Percentiles rank a stretch among this genome's conserved stretches.
Evolutionary conservation across 768 basidiomycete genomes (phyloP).

Genomic region (Boletus speciosus): DNA sequence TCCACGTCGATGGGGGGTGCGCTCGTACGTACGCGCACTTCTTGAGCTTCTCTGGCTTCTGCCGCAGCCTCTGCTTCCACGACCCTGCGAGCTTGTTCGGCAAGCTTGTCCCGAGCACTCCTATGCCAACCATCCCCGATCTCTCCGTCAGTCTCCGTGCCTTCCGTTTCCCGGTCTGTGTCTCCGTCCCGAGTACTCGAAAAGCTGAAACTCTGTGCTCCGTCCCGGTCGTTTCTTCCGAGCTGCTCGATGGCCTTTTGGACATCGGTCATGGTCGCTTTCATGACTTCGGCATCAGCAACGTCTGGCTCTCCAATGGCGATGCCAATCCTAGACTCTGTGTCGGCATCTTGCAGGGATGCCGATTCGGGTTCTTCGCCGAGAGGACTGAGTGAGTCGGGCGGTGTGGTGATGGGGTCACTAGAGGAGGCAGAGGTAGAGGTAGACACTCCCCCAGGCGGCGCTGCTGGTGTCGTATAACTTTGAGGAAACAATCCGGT

Average conservation of each 20-base stretch:
- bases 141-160: slow-evolving; percentile 47
- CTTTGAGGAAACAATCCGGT: slow-evolving; percentile 89
- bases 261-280: slow-evolving; percentile 85
- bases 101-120: slow-evolving; percentile 60
- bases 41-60: slow-evolving; percentile 53
- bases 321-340: slow-evolving; percentile 27
- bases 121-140: slow-evolving; percentile 66
- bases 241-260: slow-evolving; percentile 89
- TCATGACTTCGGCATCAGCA: slow-evolving; percentile 61
- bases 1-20: slow-evolving; percentile 72
- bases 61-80: slow-evolving; percentile 40
- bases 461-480: slow-evolving; percentile 69
- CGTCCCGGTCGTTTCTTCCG: slow-evolving; percentile 55
- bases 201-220: slow-evolving; percentile 72
- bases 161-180: slow-evolving; percentile 45
- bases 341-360: slow-evolving; percentile 26
- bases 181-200: slow-evolving; percentile 59
- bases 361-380: slow-evolving; percentile 46
- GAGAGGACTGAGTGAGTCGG: slow-evolving; percentile 40
- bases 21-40: slow-evolving; percentile 39
- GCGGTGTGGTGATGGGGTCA: slow-evolving; percentile 16
- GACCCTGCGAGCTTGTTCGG: slow-evolving; percentile 62
- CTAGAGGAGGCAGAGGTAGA: slow-evolving; percentile 27
- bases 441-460: slow-evolving; percentile 30
- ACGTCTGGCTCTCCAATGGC: slow-evolving; percentile 21